A percentile compares a stretch with the other conserved stretches of the same genome.
Evolutionary conservation across 1,139 yeast species (phyloP).

Genomic region (Geotrichum citri-aurantii): DNA sequence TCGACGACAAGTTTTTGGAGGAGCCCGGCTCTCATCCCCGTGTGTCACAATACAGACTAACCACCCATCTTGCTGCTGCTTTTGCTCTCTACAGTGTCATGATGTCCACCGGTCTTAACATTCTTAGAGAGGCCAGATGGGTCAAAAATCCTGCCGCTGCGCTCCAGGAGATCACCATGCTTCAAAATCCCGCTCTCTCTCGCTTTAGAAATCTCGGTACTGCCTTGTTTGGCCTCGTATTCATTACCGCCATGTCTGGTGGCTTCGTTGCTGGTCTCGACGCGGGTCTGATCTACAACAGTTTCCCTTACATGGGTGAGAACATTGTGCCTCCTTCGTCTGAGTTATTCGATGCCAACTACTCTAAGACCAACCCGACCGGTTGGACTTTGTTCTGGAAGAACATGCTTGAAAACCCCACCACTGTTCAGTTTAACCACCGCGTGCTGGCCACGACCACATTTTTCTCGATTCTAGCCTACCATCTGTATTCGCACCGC

Average conservation of each 20-base stretch:
- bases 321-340: constrained; percentile 57
- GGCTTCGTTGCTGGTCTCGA: constrained; percentile 98
- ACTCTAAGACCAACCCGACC: constrained; percentile 39
- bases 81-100: constrained; percentile 82
- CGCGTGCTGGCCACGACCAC: constrained; percentile 80
- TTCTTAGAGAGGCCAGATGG: constrained; percentile 71
- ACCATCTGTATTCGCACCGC: constrained; percentile 54
- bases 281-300: constrained; percentile 93
- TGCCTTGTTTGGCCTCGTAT: constrained; percentile 62
- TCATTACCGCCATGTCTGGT: constrained; percentile 90
- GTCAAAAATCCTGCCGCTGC: constrained; percentile 53
- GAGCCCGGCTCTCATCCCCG: constrained; percentile 85
- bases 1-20: constrained; percentile 71
- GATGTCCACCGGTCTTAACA: constrained; percentile 82
- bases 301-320: constrained; percentile 94
- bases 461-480: constrained; percentile 61
- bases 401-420: constrained; percentile 89
- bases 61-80: constrained; percentile 94
- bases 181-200: constrained; percentile 55
- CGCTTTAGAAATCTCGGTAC: constrained; percentile 51
- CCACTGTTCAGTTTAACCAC: constrained; percentile 91
- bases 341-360: constrained; percentile 76
- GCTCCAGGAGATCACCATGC: constrained; percentile 44
- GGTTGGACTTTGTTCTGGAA: constrained; percentile 76
- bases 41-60: constrained; percentile 89